Evolutionary conservation across 176 grass and related monocot genomes (phyloP).

Genomic region (Puccinellia tenuiflora): DNA sequence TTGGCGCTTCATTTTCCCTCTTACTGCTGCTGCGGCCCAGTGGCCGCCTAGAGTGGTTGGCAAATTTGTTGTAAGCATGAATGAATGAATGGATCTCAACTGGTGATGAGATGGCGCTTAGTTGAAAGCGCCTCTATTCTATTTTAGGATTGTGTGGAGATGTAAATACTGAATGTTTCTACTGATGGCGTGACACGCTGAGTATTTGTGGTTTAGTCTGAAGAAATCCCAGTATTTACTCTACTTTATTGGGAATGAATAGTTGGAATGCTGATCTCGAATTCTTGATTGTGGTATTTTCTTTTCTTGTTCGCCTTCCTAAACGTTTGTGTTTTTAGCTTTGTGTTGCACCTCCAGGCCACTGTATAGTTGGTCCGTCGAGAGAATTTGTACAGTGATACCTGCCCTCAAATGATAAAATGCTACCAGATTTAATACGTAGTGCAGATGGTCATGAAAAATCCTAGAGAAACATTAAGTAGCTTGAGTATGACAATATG

Average conservation of each 20-base stretch:
- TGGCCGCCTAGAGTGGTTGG: background rate
- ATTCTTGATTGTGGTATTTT: background rate
- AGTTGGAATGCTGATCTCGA: background rate
- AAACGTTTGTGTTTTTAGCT: background rate
- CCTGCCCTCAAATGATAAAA: too few relatives aligned
- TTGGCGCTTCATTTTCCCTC: background rate
- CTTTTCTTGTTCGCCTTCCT: background rate
- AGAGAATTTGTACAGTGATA: too few relatives aligned
- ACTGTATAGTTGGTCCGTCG: too few relatives aligned
- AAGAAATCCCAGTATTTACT: background rate
- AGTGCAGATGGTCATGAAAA: too few relatives aligned
- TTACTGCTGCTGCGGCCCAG: background rate
- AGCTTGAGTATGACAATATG: too few relatives aligned
- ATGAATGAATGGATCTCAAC: background rate
- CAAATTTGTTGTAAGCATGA: conserved; percentile 18
- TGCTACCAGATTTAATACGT: too few relatives aligned
- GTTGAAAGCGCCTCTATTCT: background rate
- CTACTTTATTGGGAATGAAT: background rate
- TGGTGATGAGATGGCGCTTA: background rate
- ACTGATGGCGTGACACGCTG: conserved; percentile 1
- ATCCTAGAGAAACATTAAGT: too few relatives aligned
- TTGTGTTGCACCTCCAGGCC: background rate
- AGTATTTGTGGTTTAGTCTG: conserved; percentile 10
- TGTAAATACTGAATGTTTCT: conserved; percentile 19
- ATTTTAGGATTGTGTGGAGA: background rate